Conservation (phyloP, 768 basidiomycete genomes). For the Suillus subalutaceus region DNA sequence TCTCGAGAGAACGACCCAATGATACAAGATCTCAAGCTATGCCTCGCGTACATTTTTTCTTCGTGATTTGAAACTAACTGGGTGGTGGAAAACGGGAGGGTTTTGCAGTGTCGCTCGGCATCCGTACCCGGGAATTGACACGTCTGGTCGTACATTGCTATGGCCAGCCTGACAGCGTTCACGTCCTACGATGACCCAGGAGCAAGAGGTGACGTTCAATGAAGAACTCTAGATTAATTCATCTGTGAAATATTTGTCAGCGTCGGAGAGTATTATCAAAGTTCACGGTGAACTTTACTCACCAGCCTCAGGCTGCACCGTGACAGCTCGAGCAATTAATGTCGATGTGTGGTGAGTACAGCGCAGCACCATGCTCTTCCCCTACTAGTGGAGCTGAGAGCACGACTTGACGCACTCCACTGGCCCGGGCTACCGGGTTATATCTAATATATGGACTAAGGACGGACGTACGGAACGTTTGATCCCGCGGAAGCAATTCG, state of each 20-base stretch:
- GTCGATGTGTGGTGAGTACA: too few relatives aligned
- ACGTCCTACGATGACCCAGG: background rate
- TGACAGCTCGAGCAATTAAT: background rate
- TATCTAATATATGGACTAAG: too few relatives aligned
- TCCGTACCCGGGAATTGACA: background rate
- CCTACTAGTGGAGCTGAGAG: too few relatives aligned
- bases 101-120: background rate
- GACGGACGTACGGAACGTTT: too few relatives aligned
- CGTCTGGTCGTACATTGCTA: background rate
- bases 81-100: background rate
- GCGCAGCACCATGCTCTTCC: too few relatives aligned
- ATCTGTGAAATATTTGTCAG: background rate
- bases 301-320: background rate
- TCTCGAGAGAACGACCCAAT: background rate
- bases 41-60: background rate
- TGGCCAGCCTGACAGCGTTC: background rate
- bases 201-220: background rate
- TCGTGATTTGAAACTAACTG: background rate
- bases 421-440: too few relatives aligned
- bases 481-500: too few relatives aligned
- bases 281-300: too few relatives aligned
- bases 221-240: background rate
- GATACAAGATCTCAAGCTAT: background rate
- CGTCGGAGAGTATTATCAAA: too few relatives aligned
- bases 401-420: too few relatives aligned